Conservation (phyloP, 768 basidiomycete species). For the Rossbeevera mucosa region DNA sequence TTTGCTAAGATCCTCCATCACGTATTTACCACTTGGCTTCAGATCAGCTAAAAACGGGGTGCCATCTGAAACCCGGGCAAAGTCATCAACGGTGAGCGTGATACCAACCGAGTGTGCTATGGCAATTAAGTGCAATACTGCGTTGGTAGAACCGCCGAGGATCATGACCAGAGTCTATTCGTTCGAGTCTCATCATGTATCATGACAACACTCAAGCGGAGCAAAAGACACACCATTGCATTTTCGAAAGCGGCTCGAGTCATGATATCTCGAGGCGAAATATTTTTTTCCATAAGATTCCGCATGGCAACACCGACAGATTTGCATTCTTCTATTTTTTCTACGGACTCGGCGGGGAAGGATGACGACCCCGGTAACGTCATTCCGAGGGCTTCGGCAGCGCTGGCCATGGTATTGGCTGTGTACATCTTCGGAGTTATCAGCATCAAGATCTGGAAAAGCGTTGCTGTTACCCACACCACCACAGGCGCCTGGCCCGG, state of each 20-base stretch:
- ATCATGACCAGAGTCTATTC: constrained; percentile 89
- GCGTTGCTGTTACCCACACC: constrained; percentile 58
- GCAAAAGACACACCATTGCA: constrained; percentile 70
- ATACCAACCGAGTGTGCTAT: constrained; percentile 96
- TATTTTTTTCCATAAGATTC: constrained; percentile 84
- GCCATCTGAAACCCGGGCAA: constrained; percentile 89
- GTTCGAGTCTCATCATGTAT: constrained; percentile 2
- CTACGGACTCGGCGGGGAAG: constrained; percentile 87
- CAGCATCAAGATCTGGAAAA: constrained; percentile 1
- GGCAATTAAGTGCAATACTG: constrained; percentile 94
- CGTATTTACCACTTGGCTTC: constrained; percentile 96
- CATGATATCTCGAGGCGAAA: constrained; percentile 95
- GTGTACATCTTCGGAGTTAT: constrained; percentile 77
- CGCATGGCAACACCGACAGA: constrained; percentile 79
- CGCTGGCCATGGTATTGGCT: constrained; percentile 97
- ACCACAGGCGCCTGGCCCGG: constrained; percentile 97
- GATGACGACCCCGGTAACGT: constrained; percentile 94
- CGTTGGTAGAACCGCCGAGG: constrained; percentile 96
- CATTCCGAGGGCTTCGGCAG: constrained; percentile 95
- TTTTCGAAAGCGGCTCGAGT: constrained; percentile 95
- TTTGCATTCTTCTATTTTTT: constrained; percentile 83
- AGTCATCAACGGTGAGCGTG: constrained; percentile 83
- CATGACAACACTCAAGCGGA: constrained; percentile 6
- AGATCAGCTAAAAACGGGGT: constrained; percentile 94
- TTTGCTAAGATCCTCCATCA: constrained; percentile 96